Percentiles rank a stretch among this genome's conserved stretches.
Evolutionary conservation across 2,329 filamentous ascomycete species (phyloP).

Genomic region (Talaromyces sp.): DNA sequence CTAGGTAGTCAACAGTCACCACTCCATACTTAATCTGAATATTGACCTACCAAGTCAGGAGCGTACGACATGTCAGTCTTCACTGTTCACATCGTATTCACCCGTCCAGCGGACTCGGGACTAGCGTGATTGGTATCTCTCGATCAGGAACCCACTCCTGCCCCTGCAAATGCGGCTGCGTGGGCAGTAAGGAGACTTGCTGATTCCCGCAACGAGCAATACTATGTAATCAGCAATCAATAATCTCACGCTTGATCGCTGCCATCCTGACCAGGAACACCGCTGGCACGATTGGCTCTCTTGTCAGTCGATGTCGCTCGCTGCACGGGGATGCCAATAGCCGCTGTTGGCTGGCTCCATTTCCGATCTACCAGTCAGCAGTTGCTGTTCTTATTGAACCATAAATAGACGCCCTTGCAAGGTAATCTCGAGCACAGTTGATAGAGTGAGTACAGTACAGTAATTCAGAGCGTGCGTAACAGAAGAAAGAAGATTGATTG

Average conservation of each 20-base stretch:
- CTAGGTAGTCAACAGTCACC: not conserved
- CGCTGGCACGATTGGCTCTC: not conserved
- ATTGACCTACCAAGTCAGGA: no score
- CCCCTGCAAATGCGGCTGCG: constrained; percentile 7
- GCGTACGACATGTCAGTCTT: not conserved
- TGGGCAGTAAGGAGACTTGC: constrained; percentile 3
- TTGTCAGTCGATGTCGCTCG: not conserved
- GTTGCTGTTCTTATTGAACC: not conserved
- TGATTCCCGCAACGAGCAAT: not conserved
- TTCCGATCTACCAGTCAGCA: not conserved
- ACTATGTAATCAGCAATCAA: not conserved
- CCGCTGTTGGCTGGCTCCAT: constrained; percentile 1
- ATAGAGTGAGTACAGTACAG: no score
- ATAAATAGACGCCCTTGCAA: constrained; percentile 5
- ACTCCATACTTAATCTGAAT: no score
- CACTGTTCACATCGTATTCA: not conserved
- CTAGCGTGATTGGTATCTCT: constrained; percentile 3
- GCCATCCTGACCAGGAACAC: not conserved
- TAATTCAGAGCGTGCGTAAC: no score
- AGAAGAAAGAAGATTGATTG: not conserved
- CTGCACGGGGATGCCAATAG: constrained; percentile 17
- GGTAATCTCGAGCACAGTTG: not conserved
- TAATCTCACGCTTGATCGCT: not conserved
- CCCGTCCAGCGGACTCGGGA: not conserved
- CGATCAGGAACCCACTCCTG: constrained; percentile 11